Evolutionary conservation across 1,284 basidiomycete species (phyloP).

Genomic region (Puccinia brachypodii): DNA sequence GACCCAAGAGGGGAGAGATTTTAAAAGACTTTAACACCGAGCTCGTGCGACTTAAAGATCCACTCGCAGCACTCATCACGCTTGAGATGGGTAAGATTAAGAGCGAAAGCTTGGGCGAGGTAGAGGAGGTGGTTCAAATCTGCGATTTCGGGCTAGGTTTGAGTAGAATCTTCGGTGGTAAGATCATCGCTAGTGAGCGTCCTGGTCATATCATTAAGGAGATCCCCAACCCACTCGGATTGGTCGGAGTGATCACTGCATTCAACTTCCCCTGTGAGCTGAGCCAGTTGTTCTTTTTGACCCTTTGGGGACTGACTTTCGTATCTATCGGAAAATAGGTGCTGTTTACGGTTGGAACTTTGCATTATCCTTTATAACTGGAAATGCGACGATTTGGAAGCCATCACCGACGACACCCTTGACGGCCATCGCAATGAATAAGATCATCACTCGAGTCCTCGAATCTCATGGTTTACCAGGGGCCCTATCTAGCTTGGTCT

Average conservation of each 20-base stretch:
- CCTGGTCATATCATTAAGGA: slow-evolving; percentile 53
- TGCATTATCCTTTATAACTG: slow-evolving; percentile 80
- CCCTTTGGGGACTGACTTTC: slow-evolving; percentile 82
- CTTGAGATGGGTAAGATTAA: slow-evolving; percentile 89
- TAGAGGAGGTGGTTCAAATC: slow-evolving; percentile 92
- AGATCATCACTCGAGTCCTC: slow-evolving; percentile 75
- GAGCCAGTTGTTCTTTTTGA: too few species aligned
- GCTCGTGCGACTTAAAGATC: slow-evolving; percentile 74
- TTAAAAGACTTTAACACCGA: slow-evolving; percentile 81
- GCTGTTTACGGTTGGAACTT: slow-evolving; percentile 69
- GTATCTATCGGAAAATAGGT: slow-evolving; percentile 49
- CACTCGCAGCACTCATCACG: slow-evolving; percentile 69
- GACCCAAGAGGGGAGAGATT: slow-evolving; percentile 81
- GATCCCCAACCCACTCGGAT: slow-evolving; percentile 74
- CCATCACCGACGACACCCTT: slow-evolving; percentile 85
- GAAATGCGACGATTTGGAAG: slow-evolving; percentile 93
- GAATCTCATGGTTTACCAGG: slow-evolving; percentile 78
- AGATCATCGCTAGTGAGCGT: slow-evolving; percentile 54
- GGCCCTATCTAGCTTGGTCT: slow-evolving; percentile 77
- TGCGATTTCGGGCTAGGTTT: slow-evolving; percentile 77
- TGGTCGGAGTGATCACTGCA: slow-evolving; percentile 69
- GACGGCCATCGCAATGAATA: slow-evolving; percentile 81
- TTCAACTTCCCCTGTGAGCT: slow-evolving; percentile 49
- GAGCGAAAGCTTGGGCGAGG: slow-evolving; percentile 88
- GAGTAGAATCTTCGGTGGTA: slow-evolving; percentile 51